Conservation (phyloP, 1,139 yeast genomes). For the Candida smagusa region DNA sequence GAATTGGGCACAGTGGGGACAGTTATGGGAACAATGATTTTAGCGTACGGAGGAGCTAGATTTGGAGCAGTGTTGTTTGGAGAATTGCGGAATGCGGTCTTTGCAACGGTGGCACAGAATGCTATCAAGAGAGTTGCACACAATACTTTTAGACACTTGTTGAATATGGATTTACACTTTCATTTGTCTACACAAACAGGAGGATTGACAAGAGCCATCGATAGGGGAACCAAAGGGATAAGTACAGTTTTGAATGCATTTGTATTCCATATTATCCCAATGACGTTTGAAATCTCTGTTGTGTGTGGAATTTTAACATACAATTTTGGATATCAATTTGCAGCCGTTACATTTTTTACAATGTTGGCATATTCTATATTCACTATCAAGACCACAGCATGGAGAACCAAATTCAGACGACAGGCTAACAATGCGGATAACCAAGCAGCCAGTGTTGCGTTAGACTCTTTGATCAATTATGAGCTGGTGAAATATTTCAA, state of each 20-base stretch:
- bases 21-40: constrained; percentile 66
- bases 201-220: constrained; percentile 92
- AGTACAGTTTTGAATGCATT: constrained; percentile 89
- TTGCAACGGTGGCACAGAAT: constrained; percentile 92
- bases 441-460: constrained; percentile 88
- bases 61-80: constrained; percentile 95
- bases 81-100: constrained; percentile 89
- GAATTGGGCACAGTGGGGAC: constrained; percentile 60
- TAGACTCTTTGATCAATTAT: constrained; percentile 89
- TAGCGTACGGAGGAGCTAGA: constrained; percentile 92
- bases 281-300: constrained; percentile 83
- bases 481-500: constrained; percentile 95
- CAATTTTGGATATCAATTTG: constrained; percentile 86
- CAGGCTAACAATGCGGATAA: constrained; percentile 93
- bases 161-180: constrained; percentile 83
- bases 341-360: constrained; percentile 82
- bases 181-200: constrained; percentile 93
- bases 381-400: constrained; percentile 88
- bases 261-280: constrained; percentile 95
- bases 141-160: constrained; percentile 79
- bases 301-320: constrained; percentile 93
- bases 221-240: constrained; percentile 96
- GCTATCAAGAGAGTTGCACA: constrained; percentile 91
- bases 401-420: constrained; percentile 93
- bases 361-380: constrained; percentile 85